Base-by-base conservation (phyloP, 2,329 filamentous ascomycete species). In the Aphanocladium album region DNA sequence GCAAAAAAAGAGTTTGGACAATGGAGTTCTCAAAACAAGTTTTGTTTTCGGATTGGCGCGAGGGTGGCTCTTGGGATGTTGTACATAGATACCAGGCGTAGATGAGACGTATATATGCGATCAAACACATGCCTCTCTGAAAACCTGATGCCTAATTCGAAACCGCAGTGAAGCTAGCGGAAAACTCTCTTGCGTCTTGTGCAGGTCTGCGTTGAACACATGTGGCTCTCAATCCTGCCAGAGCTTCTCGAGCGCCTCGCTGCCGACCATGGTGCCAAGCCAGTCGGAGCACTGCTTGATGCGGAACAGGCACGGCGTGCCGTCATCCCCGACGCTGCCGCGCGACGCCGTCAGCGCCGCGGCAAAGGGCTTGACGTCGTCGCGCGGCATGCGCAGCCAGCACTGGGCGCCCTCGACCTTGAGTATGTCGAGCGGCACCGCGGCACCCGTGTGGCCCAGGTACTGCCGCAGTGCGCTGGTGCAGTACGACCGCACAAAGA, bases 351-450 rank as follows among this genome's bases (percentile, higher is more conserved):
- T 85, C 16, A 89, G 74, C 2, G 86, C 88, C 0, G 85, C 87
- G 0, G 86, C 77, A 59, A 91, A 83, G 0, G 80, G 78, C 1
- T 75, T 77, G 8, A 87, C 73, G 66, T 91, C 87, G 60, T 81
- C 79, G 5, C 80, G 75, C 5, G 88, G 86, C 9, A 90, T 71
- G 19, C 89, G 79, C 54, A 91, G 71, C 86, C 88, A 90, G 60
- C 83, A 83, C 52, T 84, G 77, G 6, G 69, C 67, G 1, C 75
- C 79, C 3, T 83, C 74, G 0, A 87, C 76, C 66, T 86, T 84
- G 37, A 93, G 79, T 21, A 93, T 84, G 68, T 93, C 90, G 60
- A 92, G 70, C 1, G 86, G 76, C 3, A 93, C 86, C 12, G 84
- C 85, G 2, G 80, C 75, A 12, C 90, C 90, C 0, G 84, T 86